A percentile compares a stretch with the other conserved stretches of the same genome.
Evolutionary conservation across 139 green algal genomes (phyloP).

Genomic region (Microglena sp.): DNA sequence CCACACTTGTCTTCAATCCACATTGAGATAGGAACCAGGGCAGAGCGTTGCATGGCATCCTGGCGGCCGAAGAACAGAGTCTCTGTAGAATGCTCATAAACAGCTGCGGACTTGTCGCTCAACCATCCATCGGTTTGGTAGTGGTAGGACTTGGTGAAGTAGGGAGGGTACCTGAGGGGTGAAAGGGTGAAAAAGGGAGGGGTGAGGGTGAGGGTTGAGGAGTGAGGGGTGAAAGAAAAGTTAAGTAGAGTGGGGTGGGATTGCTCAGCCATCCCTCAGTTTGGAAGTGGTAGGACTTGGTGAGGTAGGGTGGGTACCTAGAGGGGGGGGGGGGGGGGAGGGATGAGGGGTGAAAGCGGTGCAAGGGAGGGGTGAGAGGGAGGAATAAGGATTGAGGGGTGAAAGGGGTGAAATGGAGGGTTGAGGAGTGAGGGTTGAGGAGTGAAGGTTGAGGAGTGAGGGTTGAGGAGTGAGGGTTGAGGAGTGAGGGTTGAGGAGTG

Average conservation of each 20-base stretch:
- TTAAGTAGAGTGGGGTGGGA: no score
- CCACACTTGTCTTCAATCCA: constrained; percentile 2
- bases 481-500: no score
- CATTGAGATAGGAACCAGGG: constrained; percentile 27
- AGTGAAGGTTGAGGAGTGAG: no score
- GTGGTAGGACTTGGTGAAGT: constrained; percentile 80
- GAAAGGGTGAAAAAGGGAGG: not conserved
- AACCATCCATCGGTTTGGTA: constrained; percentile 87
- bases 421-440: no score
- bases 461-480: no score
- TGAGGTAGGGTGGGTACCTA: not conserved
- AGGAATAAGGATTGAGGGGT: no score
- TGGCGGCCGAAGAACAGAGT: constrained; percentile 78
- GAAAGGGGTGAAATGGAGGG: no score
- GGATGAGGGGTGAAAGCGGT: not conserved
- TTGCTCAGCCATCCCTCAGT: constrained; percentile 8
- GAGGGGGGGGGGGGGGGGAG: no score
- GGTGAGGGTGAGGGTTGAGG: no score
- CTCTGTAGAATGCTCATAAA: constrained; percentile 83
- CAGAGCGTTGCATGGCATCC: constrained; percentile 52
- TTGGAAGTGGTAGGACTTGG: constrained; percentile 18
- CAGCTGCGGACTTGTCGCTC: constrained; percentile 27
- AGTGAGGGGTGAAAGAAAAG: no score
- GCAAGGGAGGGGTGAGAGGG: no score
- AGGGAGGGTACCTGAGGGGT: constrained; percentile 55